Base-by-base conservation (phyloP, 495 filamentous ascomycete species). In the Penicillium arizonense region DNA sequence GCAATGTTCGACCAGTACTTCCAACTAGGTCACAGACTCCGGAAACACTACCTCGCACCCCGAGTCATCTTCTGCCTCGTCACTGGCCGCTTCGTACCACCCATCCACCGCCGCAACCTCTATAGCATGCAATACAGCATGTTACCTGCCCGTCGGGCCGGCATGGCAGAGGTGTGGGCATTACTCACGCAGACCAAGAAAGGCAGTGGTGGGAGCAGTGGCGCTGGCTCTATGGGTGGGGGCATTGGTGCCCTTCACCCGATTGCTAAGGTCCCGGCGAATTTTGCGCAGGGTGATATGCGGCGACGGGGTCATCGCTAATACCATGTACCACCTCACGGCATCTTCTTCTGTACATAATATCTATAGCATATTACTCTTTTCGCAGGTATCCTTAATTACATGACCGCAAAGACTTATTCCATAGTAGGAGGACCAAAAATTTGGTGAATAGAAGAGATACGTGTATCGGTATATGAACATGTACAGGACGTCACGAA, bases 91-190 rank as follows among this genome's bases (percentile, higher is more conserved):
- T 96, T 96, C 55, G 89, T 87, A 21, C 90, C 90, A 5, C 93
- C 95, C 0, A 93, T 99, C 32, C 91, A 96, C 66, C 81, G 94
- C 8, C 91, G 91, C 63, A 96, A 91, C 63, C 77, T 99, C 39
- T 99, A 99, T 71, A 92, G 89, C 52, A 84, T 99, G 61, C 94
- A 99, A 71, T 99, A 99, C 71, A 94, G 89, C 73, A 97, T 97
- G 95, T 77, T 99, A 28, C 94, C 94, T 5, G 86, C 89, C 10
- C 83, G 77, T 36, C 77, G 94, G 5, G 89, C 89, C 0, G 83
- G 88, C 2, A 85, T 97, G 44, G 68, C 77, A 53, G 91, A 97
- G 64, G 84, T 97, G 55, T 99, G 95, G 95, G 71, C 81, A 26
- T 80, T 85, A 44, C 70, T 96, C 52, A 90, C 82, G 2, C 79